Conservation (phyloP, 1,284 basidiomycete genomes). For the Ceraceosorus bombacis region DNA sequence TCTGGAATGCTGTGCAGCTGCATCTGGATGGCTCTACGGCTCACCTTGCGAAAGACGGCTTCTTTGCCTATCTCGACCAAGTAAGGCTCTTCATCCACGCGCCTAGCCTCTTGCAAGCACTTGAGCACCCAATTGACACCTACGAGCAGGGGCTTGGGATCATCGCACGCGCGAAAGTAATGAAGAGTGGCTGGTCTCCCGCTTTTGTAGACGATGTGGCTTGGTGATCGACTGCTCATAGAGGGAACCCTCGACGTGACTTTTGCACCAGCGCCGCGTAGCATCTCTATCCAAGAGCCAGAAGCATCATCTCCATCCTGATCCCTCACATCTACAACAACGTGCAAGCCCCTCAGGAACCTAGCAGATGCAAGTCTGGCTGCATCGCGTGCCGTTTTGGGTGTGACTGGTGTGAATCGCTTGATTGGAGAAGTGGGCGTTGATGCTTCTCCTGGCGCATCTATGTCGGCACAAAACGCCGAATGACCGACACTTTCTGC, state of each 20-base stretch:
- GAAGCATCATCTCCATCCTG: conserved; percentile 38
- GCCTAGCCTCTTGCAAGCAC: conserved; percentile 26
- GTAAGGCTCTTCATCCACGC: conserved; percentile 31
- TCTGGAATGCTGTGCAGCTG: background rate
- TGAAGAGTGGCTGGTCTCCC: conserved; percentile 34
- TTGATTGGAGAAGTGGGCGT: background rate
- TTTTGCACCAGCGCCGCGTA: conserved; percentile 33
- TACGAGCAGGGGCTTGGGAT: conserved; percentile 30
- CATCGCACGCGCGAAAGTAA: conserved; percentile 24
- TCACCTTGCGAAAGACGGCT: conserved; percentile 35
- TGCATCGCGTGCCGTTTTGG: too few relatives aligned
- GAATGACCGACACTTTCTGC: too few relatives aligned
- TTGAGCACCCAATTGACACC: conserved; percentile 34
- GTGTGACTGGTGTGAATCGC: too few relatives aligned
- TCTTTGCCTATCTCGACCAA: conserved; percentile 40
- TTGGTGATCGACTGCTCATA: conserved; percentile 16
- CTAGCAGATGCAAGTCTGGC: conserved; percentile 3
- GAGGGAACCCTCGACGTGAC: conserved; percentile 20
- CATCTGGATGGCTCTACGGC: conserved; percentile 1
- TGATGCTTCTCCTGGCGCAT: background rate
- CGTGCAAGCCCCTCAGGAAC: conserved; percentile 27
- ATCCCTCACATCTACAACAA: conserved; percentile 38
- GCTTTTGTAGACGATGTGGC: conserved; percentile 40
- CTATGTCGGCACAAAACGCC: background rate
- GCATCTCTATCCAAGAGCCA: conserved; percentile 28